Conservation (phyloP, 73 alveolate species). For the Paramecium primaurelia region DNA sequence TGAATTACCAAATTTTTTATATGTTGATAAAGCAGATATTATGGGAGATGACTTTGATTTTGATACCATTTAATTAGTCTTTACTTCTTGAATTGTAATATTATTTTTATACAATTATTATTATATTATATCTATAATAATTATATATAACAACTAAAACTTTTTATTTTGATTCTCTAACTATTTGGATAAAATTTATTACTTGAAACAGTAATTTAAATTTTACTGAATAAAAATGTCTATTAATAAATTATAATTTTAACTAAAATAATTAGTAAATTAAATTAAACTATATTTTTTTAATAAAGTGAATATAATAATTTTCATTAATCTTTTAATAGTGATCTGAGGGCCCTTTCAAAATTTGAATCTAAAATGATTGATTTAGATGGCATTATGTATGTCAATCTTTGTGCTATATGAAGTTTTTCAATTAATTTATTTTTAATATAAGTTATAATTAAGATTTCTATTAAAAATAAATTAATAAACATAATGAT, state of each 20-base stretch:
- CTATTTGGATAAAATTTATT: too few species aligned
- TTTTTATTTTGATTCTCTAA: too few species aligned
- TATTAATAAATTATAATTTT: too few species aligned
- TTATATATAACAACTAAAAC: not conserved
- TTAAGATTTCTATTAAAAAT: not conserved
- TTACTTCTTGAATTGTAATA: not conserved
- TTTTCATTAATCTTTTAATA: not conserved
- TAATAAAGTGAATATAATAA: not conserved
- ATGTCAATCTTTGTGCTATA: not conserved
- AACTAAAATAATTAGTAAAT: too few species aligned
- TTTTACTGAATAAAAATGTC: too few species aligned
- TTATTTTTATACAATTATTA: not conserved
- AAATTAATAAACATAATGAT: not conserved
- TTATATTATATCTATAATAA: not conserved
- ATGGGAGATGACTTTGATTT: not conserved
- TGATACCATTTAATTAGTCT: not conserved
- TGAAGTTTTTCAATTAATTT: not conserved
- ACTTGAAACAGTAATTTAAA: too few species aligned
- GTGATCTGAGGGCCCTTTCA: not conserved
- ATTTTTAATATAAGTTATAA: not conserved
- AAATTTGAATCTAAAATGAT: not conserved
- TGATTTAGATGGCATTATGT: not conserved
- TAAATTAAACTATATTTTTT: too few species aligned
- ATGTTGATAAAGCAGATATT: not conserved
- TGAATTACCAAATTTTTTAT: not conserved